These are phyloP conservation scores for Leucocoprinus sp. DNA, from an alignment of 768 basidiomycete species.

Conservation along the genomic window DNA sequence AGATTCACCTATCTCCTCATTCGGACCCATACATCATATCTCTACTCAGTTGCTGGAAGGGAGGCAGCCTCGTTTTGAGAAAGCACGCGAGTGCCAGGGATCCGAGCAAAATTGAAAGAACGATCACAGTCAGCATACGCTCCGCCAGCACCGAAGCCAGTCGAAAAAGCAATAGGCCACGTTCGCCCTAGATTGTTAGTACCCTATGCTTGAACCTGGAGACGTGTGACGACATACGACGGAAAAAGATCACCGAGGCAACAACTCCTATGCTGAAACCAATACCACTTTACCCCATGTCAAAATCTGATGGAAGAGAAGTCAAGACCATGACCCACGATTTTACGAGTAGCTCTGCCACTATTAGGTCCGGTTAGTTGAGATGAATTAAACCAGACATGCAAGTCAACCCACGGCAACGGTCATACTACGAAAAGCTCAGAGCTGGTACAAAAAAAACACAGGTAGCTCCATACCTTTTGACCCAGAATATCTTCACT, in stretches of 20 bases:
- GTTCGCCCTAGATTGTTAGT: constrained; percentile 57
- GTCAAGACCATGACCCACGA: constrained; percentile 40
- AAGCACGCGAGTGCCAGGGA: constrained; percentile 76
- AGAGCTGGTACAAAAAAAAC: constrained; percentile 14
- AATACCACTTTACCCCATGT: constrained; percentile 50
- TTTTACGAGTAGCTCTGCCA: constrained; percentile 58
- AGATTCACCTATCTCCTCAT: background rate
- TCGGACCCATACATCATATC: constrained; percentile 1
- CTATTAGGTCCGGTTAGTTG: constrained; percentile 15
- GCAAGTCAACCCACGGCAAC: constrained; percentile 55
- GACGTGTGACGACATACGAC: constrained; percentile 48
- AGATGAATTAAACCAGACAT: background rate
- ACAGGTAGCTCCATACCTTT: constrained; percentile 52
- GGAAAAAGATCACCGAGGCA: constrained; percentile 85
- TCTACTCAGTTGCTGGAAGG: constrained; percentile 14
- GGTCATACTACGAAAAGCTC: constrained; percentile 57
- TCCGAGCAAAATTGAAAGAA: constrained; percentile 84
- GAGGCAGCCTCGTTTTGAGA: constrained; percentile 26
- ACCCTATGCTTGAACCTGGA: background rate
- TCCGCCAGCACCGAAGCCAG: constrained; percentile 80
- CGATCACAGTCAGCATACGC: constrained; percentile 92
- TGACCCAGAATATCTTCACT: constrained; percentile 87
- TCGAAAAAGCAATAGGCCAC: constrained; percentile 83
- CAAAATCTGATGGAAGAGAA: constrained; percentile 10
- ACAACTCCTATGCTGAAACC: constrained; percentile 87